Percentiles rank a stretch among this genome's conserved stretches.
These are phyloP conservation scores for Eucalyptus marginata DNA, from an alignment of 345 rosid genomes.

Conservation along the genomic window DNA sequence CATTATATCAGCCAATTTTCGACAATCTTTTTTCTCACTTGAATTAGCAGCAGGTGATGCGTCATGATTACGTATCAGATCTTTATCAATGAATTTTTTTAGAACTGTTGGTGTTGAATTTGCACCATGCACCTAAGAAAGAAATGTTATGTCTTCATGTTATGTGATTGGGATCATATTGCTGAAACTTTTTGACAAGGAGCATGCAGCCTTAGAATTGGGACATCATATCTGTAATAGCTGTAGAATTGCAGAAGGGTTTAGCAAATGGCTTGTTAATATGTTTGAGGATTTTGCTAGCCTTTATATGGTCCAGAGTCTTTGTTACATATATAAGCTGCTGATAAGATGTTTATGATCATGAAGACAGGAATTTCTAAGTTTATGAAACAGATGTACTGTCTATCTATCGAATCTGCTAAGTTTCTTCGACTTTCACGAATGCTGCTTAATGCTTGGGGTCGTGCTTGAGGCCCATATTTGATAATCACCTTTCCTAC, in stretches of 20 bases:
- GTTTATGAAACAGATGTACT: not conserved
- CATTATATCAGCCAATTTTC: not conserved
- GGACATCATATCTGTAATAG: not conserved
- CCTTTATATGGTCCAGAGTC: not conserved
- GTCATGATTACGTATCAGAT: not conserved
- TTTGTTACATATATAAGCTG: not conserved
- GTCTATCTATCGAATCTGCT: too few species aligned
- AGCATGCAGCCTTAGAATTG: not conserved
- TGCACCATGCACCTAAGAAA: not conserved
- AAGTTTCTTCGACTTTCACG: not conserved
- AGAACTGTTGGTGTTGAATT: not conserved
- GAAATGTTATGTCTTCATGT: not conserved
- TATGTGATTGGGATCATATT: not conserved
- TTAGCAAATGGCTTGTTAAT: not conserved
- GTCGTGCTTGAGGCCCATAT: not conserved
- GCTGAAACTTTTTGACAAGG: not conserved
- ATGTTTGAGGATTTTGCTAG: not conserved
- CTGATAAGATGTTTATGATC: not conserved
- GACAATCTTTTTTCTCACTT: not conserved
- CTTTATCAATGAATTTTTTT: too few species aligned
- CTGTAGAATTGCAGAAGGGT: not conserved
- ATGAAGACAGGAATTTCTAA: not conserved
- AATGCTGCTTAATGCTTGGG: not conserved
- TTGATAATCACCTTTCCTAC: not conserved
- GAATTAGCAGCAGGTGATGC: not conserved